phyloP scores from a whole-genome alignment of 2,329 filamentous ascomycete genomes.

The Trichoderma oligosporum region DNA sequence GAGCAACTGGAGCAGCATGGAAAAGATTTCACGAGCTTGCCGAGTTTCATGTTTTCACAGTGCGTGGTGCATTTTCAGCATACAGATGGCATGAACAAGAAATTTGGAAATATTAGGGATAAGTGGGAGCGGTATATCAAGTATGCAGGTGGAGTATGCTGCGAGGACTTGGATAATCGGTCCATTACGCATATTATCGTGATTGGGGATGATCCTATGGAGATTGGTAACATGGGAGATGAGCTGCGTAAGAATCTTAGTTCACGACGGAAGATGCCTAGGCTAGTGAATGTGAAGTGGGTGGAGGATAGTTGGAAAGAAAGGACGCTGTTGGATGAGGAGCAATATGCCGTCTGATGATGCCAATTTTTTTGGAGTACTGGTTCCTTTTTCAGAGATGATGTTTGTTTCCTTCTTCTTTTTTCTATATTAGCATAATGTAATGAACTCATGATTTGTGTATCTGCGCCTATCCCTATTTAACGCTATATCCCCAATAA shows the following conservation, averaged over 20 bases:
- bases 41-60: slow-evolving; percentile 50
- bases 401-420: too few species aligned
- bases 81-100: slow-evolving; percentile 29
- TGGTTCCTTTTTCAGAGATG: too few species aligned
- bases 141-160: slow-evolving; percentile 66
- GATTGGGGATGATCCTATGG: slow-evolving; percentile 39
- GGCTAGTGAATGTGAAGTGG: slow-evolving; percentile 69
- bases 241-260: slow-evolving; percentile 47
- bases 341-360: slow-evolving; percentile 45
- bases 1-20: slow-evolving; percentile 54
- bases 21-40: slow-evolving; percentile 48
- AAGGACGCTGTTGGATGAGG: slow-evolving; percentile 75
- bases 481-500: slow-evolving; percentile 16
- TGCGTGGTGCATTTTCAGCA: slow-evolving; percentile 42
- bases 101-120: slow-evolving; percentile 38
- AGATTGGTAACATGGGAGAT: slow-evolving; percentile 36
- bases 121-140: slow-evolving; percentile 53
- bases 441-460: neutral
- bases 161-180: slow-evolving; percentile 47
- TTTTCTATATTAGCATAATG: neutral
- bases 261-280: slow-evolving; percentile 52
- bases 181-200: slow-evolving; percentile 70
- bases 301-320: slow-evolving; percentile 76
- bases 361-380: neutral
- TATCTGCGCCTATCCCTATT: neutral